Evolutionary conservation across 2,329 filamentous ascomycete genomes (phyloP), one percentile per base, ranked within the genome.

Genomic region (Aspergillus persii): DNA sequence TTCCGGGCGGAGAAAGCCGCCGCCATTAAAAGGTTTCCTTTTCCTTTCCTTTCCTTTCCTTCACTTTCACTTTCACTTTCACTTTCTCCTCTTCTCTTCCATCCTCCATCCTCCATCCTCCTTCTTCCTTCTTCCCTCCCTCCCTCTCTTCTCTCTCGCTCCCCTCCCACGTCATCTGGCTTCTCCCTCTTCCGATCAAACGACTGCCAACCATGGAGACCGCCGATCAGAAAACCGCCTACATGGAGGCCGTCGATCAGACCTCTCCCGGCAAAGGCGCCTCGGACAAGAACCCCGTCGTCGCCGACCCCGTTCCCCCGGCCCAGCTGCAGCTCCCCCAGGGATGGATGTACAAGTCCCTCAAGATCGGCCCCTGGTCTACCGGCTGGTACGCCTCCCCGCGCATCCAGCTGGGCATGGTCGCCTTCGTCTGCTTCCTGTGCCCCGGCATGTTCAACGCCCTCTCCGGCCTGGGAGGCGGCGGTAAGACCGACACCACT

Each of bases 361-460:
- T 83, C 69, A 79, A 76, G 51, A 53, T 89, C 58, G 79, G 80
- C 26, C 76, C 77, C 56, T 71, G 74, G 48, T 79, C 81, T 61
- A 57, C 87, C 5, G 74, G 77, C 47, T 90, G 86, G 83, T 91
- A 89, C 71, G 89, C 89, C 46, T 90, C 88, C 61, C 89, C 89
- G 29, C 84, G 84, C 68, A 75, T 87, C 59, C 89, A 91, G 77
- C 81, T 91, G 47, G 70, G 87, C 7, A 54, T 91, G 81, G 87
- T 91, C 57, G 79, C 85, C 51, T 79, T 88, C 58, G 85, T 88
- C 46, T 88, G 85, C 69, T 88, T 89, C 78, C 70, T 89, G 64
- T 89, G 86, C 70, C 86, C 86, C 1, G 85, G 86, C 67, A 87
- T 88, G 84, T 88, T 84, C 76, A 88, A 88, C 66, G 84, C 86